Base-by-base conservation (phyloP, 352 stramenopile genomes). In the Pythium folliculosum region DNA sequence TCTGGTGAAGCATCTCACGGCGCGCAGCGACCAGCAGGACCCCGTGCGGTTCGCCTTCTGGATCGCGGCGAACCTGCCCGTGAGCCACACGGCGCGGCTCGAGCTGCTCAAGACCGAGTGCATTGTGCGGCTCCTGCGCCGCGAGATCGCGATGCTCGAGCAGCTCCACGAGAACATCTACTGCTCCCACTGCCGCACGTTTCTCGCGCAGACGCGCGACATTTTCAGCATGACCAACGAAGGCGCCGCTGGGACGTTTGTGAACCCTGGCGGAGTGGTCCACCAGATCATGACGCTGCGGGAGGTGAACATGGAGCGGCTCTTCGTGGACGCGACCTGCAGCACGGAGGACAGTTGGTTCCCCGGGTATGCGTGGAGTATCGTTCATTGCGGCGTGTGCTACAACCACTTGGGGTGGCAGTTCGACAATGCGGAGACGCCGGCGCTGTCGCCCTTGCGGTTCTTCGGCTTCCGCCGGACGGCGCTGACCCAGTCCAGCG, bases 271-370 rank as follows among this genome's bases (percentile, higher is more conserved):
- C 2, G 88, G 88, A 12, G 77, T 83, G 50, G 86, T 94, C 5
- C 89, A 89, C 59, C 88, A 95, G 73, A 79, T 94, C 35, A 77
- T 95, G 66, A 94, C 88, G 44, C 67, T 95, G 53, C 74, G 78
- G 2, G 68, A 81, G 2, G 78, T 95, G 5, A 50, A 84, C 22
- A 63, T 50, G 9, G 72, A 76, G 23, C 69, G 76, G 35, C 69
- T 91, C 16, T 73, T 85, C 40, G 69, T 88, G 12, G 75, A 86
- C 56, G 66, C 71, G n/a, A 49, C 47, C 16, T 78, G 67, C 2
- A 90, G 77, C 51, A 85, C 78, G 0, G 55, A 91, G 38, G 86
- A 93, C 63, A 89, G 81, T 45, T 95, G 88, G 88, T 95, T 94
- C 61, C 70, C 80, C 1, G 84, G 84, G 5, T 95, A 92, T 63